Percentiles rank a stretch among this genome's conserved stretches.
Conservation (phyloP, 352 stramenopile genomes). For the Thalassiosira mediterranea region DNA sequence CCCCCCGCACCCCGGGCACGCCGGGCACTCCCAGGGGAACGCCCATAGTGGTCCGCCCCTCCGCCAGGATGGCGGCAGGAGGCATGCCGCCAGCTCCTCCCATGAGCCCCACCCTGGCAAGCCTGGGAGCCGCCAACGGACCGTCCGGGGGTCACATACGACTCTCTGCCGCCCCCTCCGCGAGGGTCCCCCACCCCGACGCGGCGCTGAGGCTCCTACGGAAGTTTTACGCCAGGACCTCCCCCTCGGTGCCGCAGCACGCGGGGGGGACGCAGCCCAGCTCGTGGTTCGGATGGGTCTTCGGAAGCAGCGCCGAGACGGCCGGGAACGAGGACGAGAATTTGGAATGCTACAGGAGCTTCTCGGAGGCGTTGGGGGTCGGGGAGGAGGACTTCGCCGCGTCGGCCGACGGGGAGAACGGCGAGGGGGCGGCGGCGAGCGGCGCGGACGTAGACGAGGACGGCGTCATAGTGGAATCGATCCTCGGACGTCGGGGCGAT, state of each 20-base stretch:
- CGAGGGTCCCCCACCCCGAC: conserved; percentile 56
- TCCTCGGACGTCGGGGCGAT: conserved; percentile 61
- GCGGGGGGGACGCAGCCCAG: conserved; percentile 60
- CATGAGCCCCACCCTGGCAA: neutral
- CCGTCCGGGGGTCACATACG: neutral
- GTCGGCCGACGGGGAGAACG: neutral
- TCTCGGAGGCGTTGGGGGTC: conserved; percentile 43
- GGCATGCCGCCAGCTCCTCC: neutral
- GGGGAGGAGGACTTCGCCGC: conserved; percentile 1
- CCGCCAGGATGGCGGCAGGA: neutral
- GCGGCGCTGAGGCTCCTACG: conserved; percentile 61
- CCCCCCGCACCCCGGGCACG: neutral
- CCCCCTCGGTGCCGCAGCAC: conserved; percentile 39
- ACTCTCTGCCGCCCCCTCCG: conserved; percentile 1
- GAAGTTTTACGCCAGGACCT: conserved; percentile 76
- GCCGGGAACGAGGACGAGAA: conserved; percentile 39
- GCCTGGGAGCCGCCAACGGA: too few relatives aligned
- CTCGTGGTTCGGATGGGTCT: conserved; percentile 62
- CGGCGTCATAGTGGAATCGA: conserved; percentile 50
- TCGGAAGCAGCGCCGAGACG: conserved; percentile 27
- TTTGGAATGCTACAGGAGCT: conserved; percentile 56
- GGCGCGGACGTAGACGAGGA: conserved; percentile 18
- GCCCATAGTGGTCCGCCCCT: neutral
- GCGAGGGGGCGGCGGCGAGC: neutral
- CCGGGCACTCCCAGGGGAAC: neutral